Evolutionary conservation across 2,329 filamentous ascomycete species (phyloP).

Genomic region (Talaromyces sp.): DNA sequence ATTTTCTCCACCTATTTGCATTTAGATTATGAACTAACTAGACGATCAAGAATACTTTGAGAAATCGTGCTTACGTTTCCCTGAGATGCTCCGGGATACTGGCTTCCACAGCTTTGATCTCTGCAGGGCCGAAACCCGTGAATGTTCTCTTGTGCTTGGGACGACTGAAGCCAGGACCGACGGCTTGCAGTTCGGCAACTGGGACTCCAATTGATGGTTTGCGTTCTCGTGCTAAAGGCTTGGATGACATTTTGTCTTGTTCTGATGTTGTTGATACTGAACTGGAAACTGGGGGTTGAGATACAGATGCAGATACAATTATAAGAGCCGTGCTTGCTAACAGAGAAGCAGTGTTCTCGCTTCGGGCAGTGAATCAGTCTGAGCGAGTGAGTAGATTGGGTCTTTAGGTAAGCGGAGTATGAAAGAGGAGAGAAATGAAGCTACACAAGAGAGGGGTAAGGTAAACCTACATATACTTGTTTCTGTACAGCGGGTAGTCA

Average conservation of each 20-base stretch:
- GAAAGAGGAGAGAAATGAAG: constrained; percentile 3
- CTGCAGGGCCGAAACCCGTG: constrained; percentile 82
- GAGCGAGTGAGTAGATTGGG: background rate
- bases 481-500: background rate
- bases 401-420: background rate
- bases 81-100: constrained; percentile 84
- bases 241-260: constrained; percentile 20
- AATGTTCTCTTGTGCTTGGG: constrained; percentile 98
- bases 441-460: constrained; percentile 9
- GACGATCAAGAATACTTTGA: background rate
- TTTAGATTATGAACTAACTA: background rate
- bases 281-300: background rate
- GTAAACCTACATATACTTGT: constrained; percentile 2
- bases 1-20: constrained; percentile 55
- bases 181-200: constrained; percentile 78
- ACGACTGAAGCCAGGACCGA: constrained; percentile 79
- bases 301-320: background rate
- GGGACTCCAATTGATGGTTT: constrained; percentile 78
- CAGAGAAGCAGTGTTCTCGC: background rate
- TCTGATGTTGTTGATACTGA: background rate
- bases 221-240: constrained; percentile 58
- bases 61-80: constrained; percentile 60
- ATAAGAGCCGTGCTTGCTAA: background rate
- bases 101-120: constrained; percentile 93
- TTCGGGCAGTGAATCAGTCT: background rate